A percentile compares a stretch with the other conserved stretches of the same genome.
Conservation (phyloP, 495 filamentous ascomycete genomes). For the Tetracladium marchalianum region DNA sequence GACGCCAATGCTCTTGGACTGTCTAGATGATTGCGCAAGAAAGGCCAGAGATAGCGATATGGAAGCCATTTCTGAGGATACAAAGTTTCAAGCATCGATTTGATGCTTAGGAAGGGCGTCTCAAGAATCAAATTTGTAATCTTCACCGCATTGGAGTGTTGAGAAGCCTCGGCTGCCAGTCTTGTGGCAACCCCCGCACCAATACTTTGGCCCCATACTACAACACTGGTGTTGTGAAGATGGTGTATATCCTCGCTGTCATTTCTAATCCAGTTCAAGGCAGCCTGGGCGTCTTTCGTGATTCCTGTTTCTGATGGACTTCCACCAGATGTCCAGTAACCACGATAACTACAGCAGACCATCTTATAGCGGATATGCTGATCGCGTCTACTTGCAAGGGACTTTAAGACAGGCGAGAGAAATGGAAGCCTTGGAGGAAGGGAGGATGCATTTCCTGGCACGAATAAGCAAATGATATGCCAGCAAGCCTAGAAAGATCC, state of each 20-base stretch:
- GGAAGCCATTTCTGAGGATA: conserved; percentile 81
- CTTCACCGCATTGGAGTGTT: conserved; percentile 14
- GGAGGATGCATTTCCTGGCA: conserved; percentile 52
- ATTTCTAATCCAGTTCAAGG: conserved; percentile 27
- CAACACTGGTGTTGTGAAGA: conserved; percentile 27
- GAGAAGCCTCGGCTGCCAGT: conserved; percentile 23
- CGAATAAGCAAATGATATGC: not conserved
- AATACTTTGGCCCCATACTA: conserved; percentile 79
- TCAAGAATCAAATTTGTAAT: conserved; percentile 55
- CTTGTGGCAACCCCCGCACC: conserved; percentile 52
- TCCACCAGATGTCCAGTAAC: conserved; percentile 71
- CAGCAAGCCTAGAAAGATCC: conserved; percentile 6
- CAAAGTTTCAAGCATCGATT: conserved; percentile 61
- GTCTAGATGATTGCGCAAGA: conserved; percentile 12
- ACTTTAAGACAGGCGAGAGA: conserved; percentile 44
- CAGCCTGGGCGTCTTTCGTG: conserved; percentile 51
- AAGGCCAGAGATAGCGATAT: conserved; percentile 44
- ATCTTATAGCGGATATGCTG: conserved; percentile 36
- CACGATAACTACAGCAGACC: conserved; percentile 61
- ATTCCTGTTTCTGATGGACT: conserved; percentile 57
- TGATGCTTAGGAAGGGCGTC: conserved; percentile 64
- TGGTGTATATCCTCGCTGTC: not conserved
- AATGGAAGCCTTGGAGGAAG: conserved; percentile 60
- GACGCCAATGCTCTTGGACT: conserved; percentile 15
- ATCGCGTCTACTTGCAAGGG: conserved; percentile 1